Conservation (phyloP, 768 basidiomycete species). For the Lentinula sp. region DNA sequence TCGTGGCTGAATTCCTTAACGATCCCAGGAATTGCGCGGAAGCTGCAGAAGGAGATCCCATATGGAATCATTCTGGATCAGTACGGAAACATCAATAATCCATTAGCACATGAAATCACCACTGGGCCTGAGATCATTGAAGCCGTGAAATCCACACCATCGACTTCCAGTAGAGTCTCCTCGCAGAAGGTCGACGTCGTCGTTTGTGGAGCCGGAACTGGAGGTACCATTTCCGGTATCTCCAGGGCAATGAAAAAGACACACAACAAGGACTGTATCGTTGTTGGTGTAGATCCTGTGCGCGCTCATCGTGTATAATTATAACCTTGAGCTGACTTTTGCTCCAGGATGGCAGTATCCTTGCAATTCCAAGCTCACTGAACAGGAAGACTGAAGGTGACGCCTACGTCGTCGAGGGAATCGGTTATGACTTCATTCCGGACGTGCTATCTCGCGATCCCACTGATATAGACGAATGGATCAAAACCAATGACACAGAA, state of each 20-base stretch:
- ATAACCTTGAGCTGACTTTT: slow-evolving; percentile 5
- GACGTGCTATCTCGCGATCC: slow-evolving; percentile 70
- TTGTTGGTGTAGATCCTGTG: slow-evolving; percentile 92
- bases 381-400: slow-evolving; percentile 47
- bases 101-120: slow-evolving; percentile 82
- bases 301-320: slow-evolving; percentile 18
- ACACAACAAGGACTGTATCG: slow-evolving; percentile 65
- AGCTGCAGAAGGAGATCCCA: slow-evolving; percentile 72
- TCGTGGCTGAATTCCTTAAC: slow-evolving; percentile 88
- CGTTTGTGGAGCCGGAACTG: slow-evolving; percentile 87
- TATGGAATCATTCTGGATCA: slow-evolving; percentile 90
- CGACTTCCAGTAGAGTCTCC: slow-evolving; percentile 50
- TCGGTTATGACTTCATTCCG: slow-evolving; percentile 92
- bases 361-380: slow-evolving; percentile 65
- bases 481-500: slow-evolving; percentile 80
- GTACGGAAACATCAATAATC: slow-evolving; percentile 85
- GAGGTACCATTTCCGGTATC: slow-evolving; percentile 90
- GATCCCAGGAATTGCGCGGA: slow-evolving; percentile 80
- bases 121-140: slow-evolving; percentile 93
- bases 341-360: slow-evolving; percentile 78
- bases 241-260: slow-evolving; percentile 73
- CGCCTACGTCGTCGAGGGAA: slow-evolving; percentile 87
- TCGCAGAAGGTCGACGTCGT: slow-evolving; percentile 77
- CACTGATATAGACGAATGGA: slow-evolving; percentile 65
- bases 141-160: slow-evolving; percentile 62